These are phyloP conservation scores for Termitomyces sp. DNA, from an alignment of 1,284 basidiomycete species.

Conservation along the genomic window DNA sequence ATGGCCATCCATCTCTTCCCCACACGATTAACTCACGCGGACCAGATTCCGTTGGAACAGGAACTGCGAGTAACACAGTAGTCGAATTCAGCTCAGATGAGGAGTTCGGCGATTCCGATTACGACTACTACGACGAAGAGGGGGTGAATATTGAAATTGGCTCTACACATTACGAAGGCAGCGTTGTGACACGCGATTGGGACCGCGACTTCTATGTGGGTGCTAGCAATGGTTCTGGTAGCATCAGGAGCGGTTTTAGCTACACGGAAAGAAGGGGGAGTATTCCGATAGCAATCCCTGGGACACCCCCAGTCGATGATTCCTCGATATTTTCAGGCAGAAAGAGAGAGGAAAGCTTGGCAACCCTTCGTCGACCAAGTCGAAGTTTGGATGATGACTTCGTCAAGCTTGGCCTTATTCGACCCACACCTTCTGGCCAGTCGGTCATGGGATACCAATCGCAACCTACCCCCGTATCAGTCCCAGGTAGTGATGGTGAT, in stretches of 20 bases:
- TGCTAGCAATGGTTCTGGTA: constrained; percentile 13
- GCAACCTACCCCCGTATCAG: constrained; percentile 28
- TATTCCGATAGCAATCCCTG: constrained; percentile 43
- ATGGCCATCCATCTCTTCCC: constrained; percentile 28
- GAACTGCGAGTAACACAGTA: constrained; percentile 16
- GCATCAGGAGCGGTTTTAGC: constrained; percentile 12
- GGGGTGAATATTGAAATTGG: constrained; percentile 30
- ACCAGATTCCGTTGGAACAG: constrained; percentile 9
- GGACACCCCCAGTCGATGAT: constrained; percentile 11
- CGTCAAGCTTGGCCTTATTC: constrained; percentile 23
- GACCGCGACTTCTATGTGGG: constrained; percentile 24
- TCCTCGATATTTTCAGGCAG: constrained; percentile 22
- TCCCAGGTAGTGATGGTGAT: constrained; percentile 45
- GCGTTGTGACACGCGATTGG: constrained; percentile 20
- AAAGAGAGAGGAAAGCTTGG: constrained; percentile 44
- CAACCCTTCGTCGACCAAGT: constrained; percentile 49
- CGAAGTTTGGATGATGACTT: constrained; percentile 48
- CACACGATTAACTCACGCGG: constrained; percentile 7
- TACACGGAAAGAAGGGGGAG: constrained; percentile 35
- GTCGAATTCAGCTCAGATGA: constrained; percentile 48
- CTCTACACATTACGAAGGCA: constrained; percentile 29
- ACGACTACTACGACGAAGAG: constrained; percentile 28
- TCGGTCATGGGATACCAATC: constrained; percentile 14
- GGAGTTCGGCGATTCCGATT: constrained; percentile 39
- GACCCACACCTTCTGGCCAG: constrained; percentile 11